These are phyloP conservation scores for Poa annua DNA, from an alignment of 176 grass and related monocot genomes.

Conservation along the genomic window DNA sequence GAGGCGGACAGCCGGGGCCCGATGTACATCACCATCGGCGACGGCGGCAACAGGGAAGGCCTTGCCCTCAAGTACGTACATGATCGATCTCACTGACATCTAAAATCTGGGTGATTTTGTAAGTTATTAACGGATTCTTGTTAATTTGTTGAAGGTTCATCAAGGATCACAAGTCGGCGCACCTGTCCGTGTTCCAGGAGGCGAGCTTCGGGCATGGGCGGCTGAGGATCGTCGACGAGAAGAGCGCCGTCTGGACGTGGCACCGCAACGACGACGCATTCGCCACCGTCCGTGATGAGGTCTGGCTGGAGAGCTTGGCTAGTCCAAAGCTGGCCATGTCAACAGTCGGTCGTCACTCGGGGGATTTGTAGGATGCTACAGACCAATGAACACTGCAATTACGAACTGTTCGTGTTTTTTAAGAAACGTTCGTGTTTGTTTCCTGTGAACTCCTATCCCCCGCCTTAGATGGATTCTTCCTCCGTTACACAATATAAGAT, in stretches of 20 bases:
- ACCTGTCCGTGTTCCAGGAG: conserved; percentile 69
- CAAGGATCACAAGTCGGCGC: conserved; percentile 55
- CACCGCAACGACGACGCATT: conserved; percentile 69
- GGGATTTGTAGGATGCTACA: conserved; percentile 52
- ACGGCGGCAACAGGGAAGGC: conserved; percentile 85
- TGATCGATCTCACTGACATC: neutral
- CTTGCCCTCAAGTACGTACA: conserved; percentile 68
- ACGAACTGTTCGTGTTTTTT: neutral
- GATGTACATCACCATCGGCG: conserved; percentile 75
- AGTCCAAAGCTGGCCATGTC: neutral
- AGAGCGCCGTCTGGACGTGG: conserved; percentile 75
- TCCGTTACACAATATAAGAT: too few species aligned
- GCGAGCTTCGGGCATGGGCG: conserved; percentile 83
- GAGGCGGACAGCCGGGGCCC: conserved; percentile 54
- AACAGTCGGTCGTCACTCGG: neutral
- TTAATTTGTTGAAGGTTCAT: conserved; percentile 52
- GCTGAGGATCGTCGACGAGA: conserved; percentile 56
- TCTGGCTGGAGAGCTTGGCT: conserved; percentile 61
- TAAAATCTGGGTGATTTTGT: too few species aligned
- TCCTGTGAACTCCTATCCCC: too few species aligned
- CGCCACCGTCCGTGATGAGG: conserved; percentile 62
- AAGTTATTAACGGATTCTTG: neutral
- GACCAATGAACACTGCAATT: neutral
- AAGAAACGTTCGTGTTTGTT: neutral
- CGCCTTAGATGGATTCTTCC: too few species aligned